Base-by-base conservation (phyloP, 164 flowering plant genomes). In the Platanus orientalis region DNA sequence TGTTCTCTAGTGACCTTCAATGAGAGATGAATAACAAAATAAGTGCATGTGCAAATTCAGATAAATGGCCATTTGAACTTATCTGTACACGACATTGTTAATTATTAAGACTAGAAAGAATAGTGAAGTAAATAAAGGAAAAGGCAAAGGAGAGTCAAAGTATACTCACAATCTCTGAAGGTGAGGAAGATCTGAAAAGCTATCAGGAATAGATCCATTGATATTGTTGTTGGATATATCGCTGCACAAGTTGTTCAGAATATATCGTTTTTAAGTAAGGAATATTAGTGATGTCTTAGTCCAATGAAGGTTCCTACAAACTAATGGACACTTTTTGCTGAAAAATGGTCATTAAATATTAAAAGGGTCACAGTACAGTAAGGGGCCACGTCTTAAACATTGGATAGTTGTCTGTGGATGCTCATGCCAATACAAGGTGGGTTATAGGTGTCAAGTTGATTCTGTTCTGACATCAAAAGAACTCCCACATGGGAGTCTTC, bases 81-180 rank as follows among this genome's bases (percentile, higher is more conserved):
- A n/a, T 24, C 29, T 23, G 10, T 16, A 34, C 23, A 25, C 21
- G 44, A 57, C 20, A 34, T 25, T 9, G 2, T 17, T 32, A 27
- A 32, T 23, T 44, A 36, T 24, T 25, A 32, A 58, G 13, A 54
- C 24, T 17, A 20, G 19, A 60, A 13, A 12, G 26, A 26, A 6
- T 55, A 29, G 42, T 7, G 36, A 20, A 62, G 1, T 45, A 27
- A 2, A 32, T 19, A 21, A 61, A 69, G 47, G 52, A 61, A 30
- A 57, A 21, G 64, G 44, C 13, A 50, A 60, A 50, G 36, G 20
- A 13, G 29, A 47, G 16, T 14, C 42, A 36, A 66, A 49, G 39
- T 47, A 60, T 30, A 57, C 93, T 86, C 69, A 92, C 98, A 92
- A 68, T 75, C 47, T 84, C 67, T 92, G 96, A 32, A 89, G 95